Percentiles rank a stretch among this genome's conserved stretches.
phyloP scores from a whole-genome alignment of 129 eudicot genomes.

The Flaveria ramosissima region DNA sequence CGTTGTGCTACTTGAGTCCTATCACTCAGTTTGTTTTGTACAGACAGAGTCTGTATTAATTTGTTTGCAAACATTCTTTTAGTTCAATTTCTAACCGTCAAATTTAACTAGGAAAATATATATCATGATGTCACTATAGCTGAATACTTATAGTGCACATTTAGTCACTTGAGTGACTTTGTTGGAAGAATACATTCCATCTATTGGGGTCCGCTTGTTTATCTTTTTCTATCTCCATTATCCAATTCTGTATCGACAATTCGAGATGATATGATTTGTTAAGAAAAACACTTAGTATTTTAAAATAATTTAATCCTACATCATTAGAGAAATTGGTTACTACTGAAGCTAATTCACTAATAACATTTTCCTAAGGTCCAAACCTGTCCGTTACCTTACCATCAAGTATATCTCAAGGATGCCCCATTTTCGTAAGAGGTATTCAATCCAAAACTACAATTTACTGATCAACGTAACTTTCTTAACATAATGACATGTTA shows the following conservation, averaged over 20 bases:
- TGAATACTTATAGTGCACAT: background rate
- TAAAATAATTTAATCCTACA: too few species aligned
- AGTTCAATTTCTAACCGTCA: background rate
- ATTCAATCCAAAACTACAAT: too few species aligned
- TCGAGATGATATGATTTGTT: background rate
- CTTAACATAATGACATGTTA: too few species aligned
- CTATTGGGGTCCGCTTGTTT: slow-evolving; percentile 1
- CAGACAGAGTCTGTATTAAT: background rate
- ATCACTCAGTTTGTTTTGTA: background rate
- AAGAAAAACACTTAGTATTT: background rate
- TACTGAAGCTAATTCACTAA: too few species aligned
- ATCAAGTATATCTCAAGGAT: too few species aligned
- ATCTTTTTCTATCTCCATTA: slow-evolving; percentile 1
- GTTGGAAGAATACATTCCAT: slow-evolving; percentile 29
- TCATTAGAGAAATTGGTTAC: too few species aligned
- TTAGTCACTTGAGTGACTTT: slow-evolving; percentile 14
- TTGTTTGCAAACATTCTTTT: background rate
- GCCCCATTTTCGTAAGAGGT: too few species aligned
- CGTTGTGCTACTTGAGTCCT: background rate
- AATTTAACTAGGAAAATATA: background rate
- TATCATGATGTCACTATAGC: background rate
- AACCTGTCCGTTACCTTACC: too few species aligned
- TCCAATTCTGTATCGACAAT: background rate
- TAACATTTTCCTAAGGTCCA: too few species aligned
- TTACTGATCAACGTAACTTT: too few species aligned